Conservation (phyloP, 192 early-diverging fungal genomes). For the Backusella australiensis region DNA sequence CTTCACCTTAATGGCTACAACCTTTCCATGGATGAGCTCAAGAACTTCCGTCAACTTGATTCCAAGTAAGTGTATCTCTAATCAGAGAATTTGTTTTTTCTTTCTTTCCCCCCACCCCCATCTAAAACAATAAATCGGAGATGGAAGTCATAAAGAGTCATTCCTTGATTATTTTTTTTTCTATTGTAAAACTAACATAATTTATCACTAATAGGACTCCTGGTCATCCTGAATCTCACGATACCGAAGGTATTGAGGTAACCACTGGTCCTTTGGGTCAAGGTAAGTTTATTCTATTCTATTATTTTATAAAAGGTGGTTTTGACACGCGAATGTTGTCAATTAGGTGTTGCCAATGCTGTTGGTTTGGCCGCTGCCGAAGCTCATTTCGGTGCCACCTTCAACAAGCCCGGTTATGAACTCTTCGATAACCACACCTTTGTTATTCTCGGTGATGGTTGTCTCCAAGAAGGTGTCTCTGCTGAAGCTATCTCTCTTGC, state of each 20-base stretch:
- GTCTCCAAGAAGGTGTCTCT: constrained; percentile 96
- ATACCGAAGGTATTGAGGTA: constrained; percentile 90
- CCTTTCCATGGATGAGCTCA: constrained; percentile 85
- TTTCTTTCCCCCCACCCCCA: not conserved
- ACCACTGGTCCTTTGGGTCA: constrained; percentile 97
- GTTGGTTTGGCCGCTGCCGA: constrained; percentile 93
- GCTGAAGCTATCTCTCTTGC: constrained; percentile 92
- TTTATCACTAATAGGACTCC: constrained; percentile 67
- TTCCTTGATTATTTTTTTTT: not conserved
- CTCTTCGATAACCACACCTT: constrained; percentile 86
- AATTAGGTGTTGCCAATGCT: constrained; percentile 74
- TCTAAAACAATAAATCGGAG: not conserved
- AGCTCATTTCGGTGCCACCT: constrained; percentile 83
- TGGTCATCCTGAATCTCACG: constrained; percentile 90
- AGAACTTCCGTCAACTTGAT: constrained; percentile 79
- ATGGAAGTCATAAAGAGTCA: constrained; percentile 9
- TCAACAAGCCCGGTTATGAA: constrained; percentile 87
- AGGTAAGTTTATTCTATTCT: constrained; percentile 37
- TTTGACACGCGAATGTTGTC: not conserved
- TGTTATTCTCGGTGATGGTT: constrained; percentile 90
- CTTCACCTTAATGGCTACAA: constrained; percentile 90
- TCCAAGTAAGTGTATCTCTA: constrained; percentile 58
- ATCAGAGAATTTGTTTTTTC: not conserved
- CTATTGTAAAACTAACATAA: constrained; percentile 9
- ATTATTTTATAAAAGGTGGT: not conserved